A percentile compares a stretch with the other conserved stretches of the same genome.
Evolutionary conservation across 2,329 filamentous ascomycete species (phyloP).

Genomic region (Pseudogymnoascus sp.): DNA sequence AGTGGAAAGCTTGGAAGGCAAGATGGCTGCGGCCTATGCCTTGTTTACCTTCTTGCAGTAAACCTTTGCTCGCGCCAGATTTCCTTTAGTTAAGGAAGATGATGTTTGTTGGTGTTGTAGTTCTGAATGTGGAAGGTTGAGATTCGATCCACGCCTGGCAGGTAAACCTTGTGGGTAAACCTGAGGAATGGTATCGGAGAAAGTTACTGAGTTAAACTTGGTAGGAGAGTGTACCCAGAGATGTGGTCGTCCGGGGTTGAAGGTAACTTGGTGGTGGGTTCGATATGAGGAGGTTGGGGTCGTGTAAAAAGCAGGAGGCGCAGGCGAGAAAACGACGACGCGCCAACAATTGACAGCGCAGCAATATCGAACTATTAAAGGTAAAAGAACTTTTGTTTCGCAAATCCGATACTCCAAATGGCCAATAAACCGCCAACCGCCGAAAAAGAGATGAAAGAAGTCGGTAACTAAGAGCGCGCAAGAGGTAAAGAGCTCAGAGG

Average conservation of each 20-base stretch:
- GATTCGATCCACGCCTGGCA: neutral
- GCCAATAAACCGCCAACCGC: constrained; percentile 2
- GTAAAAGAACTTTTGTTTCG: neutral
- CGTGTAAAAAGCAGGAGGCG: constrained; percentile 9
- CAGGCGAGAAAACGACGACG: constrained; percentile 8
- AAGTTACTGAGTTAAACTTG: constrained; percentile 5
- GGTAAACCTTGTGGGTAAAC: constrained; percentile 5
- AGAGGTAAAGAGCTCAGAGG: neutral
- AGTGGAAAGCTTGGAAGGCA: constrained; percentile 18
- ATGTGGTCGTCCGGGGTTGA: constrained; percentile 5
- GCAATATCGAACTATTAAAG: neutral
- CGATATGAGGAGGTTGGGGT: constrained; percentile 9
- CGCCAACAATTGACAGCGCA: neutral
- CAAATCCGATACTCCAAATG: constrained; percentile 6
- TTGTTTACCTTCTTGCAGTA: neutral
- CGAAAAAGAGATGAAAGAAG: neutral
- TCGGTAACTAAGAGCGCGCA: neutral
- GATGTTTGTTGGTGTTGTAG: neutral
- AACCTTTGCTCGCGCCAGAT: constrained; percentile 1
- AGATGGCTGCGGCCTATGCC: constrained; percentile 19
- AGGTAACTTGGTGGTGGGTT: neutral
- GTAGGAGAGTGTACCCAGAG: constrained; percentile 6
- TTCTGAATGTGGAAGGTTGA: neutral
- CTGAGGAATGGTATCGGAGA: neutral
- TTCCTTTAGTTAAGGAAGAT: neutral